phyloP scores from a whole-genome alignment of 2,329 filamentous ascomycete species.

The Aspergillus brunneoviolaceus region DNA sequence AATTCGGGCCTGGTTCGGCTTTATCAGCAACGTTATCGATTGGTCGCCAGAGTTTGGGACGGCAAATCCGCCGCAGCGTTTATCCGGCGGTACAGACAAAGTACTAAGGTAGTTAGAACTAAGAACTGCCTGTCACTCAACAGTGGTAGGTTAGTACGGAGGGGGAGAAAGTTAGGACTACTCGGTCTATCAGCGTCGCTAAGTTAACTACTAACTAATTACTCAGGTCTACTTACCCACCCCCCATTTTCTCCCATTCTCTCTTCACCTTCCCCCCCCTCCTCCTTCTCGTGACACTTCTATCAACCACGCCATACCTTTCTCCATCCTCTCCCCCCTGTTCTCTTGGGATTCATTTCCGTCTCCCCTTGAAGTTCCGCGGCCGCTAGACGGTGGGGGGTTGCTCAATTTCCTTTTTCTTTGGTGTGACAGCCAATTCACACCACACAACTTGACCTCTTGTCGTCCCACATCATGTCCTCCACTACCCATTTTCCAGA shows the following conservation, averaged over 20 bases:
- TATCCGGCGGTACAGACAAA: constrained; percentile 23
- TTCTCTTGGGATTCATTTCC: constrained; percentile 7
- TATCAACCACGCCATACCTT: background rate
- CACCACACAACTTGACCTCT: constrained; percentile 15
- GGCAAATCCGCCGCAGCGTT: constrained; percentile 23
- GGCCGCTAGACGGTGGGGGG: background rate
- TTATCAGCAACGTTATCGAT: constrained; percentile 33
- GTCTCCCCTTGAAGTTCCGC: constrained; percentile 4
- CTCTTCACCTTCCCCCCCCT: background rate
- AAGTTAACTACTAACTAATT: background rate
- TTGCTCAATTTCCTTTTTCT: constrained; percentile 12
- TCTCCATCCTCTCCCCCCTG: background rate
- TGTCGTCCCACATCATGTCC: constrained; percentile 31
- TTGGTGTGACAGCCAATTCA: constrained; percentile 3
- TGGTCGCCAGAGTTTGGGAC: constrained; percentile 18
- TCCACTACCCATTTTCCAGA: constrained; percentile 36
- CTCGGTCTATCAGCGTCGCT: too few relatives aligned
- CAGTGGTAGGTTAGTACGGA: background rate
- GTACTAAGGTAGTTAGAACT: too few relatives aligned
- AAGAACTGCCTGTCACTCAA: constrained; percentile 7
- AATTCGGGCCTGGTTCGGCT: constrained; percentile 18
- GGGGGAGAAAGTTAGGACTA: too few relatives aligned
- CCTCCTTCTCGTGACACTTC: background rate
- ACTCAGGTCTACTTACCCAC: constrained; percentile 13
- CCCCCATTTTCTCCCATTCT: constrained; percentile 12